Evolutionary conservation across 441 rosid genomes (phyloP), one percentile per base, ranked within the genome.

Genomic region (Euphorbia schlechtendalii): DNA sequence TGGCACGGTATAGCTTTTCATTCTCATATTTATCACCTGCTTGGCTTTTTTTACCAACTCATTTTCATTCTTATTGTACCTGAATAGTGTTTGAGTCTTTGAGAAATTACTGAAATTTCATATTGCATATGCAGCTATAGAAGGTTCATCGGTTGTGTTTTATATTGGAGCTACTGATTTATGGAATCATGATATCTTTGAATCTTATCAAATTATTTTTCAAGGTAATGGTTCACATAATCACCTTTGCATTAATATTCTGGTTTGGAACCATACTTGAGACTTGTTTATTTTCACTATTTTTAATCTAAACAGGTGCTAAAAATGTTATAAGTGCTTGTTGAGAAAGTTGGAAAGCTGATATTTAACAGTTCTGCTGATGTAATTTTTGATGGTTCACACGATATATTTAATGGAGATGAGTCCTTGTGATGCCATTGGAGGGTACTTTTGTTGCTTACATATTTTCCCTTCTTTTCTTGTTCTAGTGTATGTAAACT

Each of bases 291-390:
- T 57, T 28, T 12, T n/a, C 56, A 57, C 18, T 61, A 20, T 49
- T 34, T 30, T 30, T 11, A 22, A 70, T 69, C 61, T 22, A 7
- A 57, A 69, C 74, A 93, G 98, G 98, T 64, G 79, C 94, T 30
- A 84, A 86, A 67, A 90, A 90, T 73, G 91, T 93, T 64, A 81
- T 88, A 69, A 80, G 73, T 32, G 93, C 88, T 24, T 90, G 97
- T 73, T 78, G 78, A 63, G 88, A 83, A 81, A 77, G 91, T 93
- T 24, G 84, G 86, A 63, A 81, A 74, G 77, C 84, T 93, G 52
- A 79, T 93, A 65, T 90, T 86, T 71, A 81, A 84, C 71, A 87
- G 99, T 77, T 75, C 91, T 40, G 95, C 90, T 4, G 96, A 90
- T 81, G 86, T 93, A 51, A 81, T 88, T 57, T 88, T 90, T 73